Evolutionary conservation across 2,329 filamentous ascomycete species (phyloP).

Genomic region (Calonectria pteridis): DNA sequence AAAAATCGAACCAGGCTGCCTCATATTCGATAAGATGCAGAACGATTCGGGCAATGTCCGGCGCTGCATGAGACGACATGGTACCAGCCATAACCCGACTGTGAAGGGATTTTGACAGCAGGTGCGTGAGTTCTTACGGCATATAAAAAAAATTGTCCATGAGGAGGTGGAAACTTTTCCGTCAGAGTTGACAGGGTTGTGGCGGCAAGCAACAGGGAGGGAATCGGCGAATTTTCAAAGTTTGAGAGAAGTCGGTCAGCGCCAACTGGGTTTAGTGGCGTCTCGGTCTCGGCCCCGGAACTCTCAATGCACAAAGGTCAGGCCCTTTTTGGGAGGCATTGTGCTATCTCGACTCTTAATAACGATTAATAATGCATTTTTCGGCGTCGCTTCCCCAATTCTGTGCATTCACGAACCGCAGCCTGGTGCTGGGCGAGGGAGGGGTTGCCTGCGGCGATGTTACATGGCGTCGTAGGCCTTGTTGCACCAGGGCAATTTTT

Average conservation of each 20-base stretch:
- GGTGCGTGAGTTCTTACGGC: not conserved
- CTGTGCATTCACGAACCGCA: not conserved
- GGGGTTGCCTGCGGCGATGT: not conserved
- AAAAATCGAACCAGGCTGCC: not conserved
- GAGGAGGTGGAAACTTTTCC: not conserved
- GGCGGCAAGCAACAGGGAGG: not conserved
- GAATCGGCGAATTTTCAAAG: not conserved
- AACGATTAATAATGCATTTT: not conserved
- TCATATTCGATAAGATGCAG: not conserved
- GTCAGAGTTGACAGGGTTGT: not conserved
- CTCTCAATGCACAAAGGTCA: not conserved
- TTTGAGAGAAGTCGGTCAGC: not conserved
- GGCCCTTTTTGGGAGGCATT: not conserved
- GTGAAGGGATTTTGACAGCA: not conserved
- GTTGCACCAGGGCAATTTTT: not conserved
- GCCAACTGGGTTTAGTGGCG: not conserved
- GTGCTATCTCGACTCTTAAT: not conserved
- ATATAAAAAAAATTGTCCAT: not conserved
- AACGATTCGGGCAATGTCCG: not conserved
- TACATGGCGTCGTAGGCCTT: constrained; percentile 10
- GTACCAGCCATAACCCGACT: not conserved
- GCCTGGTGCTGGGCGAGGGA: not conserved
- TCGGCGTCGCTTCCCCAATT: not conserved
- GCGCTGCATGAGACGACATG: not conserved
- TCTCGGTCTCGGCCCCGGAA: not conserved